Conservation (phyloP, 192 early-diverging fungal species). For the Backusella australiensis region DNA sequence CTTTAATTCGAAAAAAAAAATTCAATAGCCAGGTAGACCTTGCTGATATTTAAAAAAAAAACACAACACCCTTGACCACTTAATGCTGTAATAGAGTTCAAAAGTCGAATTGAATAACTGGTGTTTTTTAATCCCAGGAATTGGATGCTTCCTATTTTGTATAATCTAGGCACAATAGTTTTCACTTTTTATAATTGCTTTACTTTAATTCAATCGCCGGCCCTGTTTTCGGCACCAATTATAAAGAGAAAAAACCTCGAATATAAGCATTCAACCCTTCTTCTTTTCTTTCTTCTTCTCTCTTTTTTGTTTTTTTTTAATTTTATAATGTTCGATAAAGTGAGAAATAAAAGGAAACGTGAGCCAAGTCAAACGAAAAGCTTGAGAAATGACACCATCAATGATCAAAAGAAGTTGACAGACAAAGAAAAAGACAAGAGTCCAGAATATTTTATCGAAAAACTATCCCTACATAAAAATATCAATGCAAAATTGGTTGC, state of each 20-base stretch:
- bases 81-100: too few relatives aligned
- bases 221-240: conserved; percentile 2
- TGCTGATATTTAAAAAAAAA: too few relatives aligned
- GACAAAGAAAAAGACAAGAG: neutral
- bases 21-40: too few relatives aligned
- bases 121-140: conserved; percentile 2
- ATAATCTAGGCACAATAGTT: neutral
- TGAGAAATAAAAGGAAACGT: neutral
- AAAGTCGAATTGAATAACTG: neutral
- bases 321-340: neutral
- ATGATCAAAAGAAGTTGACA: neutral
- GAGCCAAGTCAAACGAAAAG: neutral
- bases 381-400: neutral
- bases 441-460: neutral
- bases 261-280: neutral
- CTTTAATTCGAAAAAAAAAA: too few relatives aligned
- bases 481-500: neutral
- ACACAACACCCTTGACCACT: too few relatives aligned
- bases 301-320: neutral
- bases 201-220: neutral
- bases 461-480: neutral
- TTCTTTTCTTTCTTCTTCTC: neutral
- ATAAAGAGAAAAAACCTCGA: neutral
- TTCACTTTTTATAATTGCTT: neutral
- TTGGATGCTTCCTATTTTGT: neutral